phyloP scores from a whole-genome alignment of 202 grass and related monocot genomes.

The Dendrocalamus latiflorus region DNA sequence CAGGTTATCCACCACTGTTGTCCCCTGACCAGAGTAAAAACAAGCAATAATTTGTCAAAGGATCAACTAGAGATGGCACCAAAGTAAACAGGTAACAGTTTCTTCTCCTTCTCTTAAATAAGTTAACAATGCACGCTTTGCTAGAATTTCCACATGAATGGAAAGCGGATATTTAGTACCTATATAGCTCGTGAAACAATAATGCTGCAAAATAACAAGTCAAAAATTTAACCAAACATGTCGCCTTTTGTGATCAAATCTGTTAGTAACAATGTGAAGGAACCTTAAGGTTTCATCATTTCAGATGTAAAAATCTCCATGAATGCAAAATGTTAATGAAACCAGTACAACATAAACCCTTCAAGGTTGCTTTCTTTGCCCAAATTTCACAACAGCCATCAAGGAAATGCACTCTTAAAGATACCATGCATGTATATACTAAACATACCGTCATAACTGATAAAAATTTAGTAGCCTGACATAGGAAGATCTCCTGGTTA shows the following conservation, averaged over 20 bases:
- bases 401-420: neutral
- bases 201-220: neutral
- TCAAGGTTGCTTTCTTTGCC: neutral
- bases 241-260: neutral
- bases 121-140: neutral
- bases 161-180: neutral
- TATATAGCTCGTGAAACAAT: neutral
- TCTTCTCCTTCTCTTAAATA: neutral
- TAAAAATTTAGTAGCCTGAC: neutral
- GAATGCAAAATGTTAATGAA: neutral
- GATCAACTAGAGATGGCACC: neutral
- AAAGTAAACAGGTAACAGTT: neutral
- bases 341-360: neutral
- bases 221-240: neutral
- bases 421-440: neutral
- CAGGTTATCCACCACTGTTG: slow-evolving; percentile 87
- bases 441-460: neutral
- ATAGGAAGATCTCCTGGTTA: neutral
- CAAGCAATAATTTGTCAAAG: neutral
- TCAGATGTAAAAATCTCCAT: neutral
- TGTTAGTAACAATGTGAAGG: neutral
- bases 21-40: slow-evolving; percentile 50
- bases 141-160: neutral
- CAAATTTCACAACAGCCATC: neutral
- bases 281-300: neutral